Evolutionary conservation across 2,329 filamentous ascomycete species (phyloP).

Genomic region (Colletotrichum higginsianum): DNA sequence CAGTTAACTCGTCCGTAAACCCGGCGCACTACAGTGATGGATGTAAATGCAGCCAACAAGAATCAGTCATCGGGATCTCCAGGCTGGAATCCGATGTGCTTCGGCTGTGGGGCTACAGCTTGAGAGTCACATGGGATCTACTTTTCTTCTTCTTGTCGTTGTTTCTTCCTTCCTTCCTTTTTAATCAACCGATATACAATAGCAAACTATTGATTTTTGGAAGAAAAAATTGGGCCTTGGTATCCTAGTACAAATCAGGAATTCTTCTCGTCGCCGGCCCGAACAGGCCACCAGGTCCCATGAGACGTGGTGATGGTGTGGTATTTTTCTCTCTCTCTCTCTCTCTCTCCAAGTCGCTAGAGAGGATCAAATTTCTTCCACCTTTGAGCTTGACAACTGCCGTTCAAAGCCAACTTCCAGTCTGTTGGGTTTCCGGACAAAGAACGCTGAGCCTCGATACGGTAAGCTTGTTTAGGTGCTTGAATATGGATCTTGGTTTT

Average conservation of each 20-base stretch:
- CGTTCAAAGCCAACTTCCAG: not conserved
- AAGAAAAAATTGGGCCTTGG: not conserved
- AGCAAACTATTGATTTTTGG: slow-evolving; percentile 21
- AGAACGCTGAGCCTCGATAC: slow-evolving; percentile 28
- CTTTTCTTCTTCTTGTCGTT: not conserved
- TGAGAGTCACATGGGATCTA: slow-evolving; percentile 1
- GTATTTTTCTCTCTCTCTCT: not conserved
- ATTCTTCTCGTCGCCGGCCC: not conserved
- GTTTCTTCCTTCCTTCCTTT: not conserved
- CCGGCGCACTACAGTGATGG: not conserved
- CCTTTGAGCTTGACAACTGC: slow-evolving; percentile 15
- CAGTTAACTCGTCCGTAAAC: not conserved
- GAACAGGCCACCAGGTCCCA: not conserved
- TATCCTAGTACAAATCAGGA: not conserved
- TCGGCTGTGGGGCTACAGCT: slow-evolving; percentile 27
- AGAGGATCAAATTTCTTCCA: not conserved
- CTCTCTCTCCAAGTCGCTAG: not conserved
- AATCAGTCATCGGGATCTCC: not conserved
- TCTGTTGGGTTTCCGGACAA: slow-evolving; percentile 8
- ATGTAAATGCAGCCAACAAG: not conserved
- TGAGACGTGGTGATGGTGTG: slow-evolving; percentile 1
- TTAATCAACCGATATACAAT: not conserved
- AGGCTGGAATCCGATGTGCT: slow-evolving; percentile 13
- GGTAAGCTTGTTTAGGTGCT: not conserved
- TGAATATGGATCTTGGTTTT: slow-evolving; percentile 4